Base-by-base conservation (phyloP, 768 basidiomycete genomes). In the Brasilioporus rufonigricans region DNA sequence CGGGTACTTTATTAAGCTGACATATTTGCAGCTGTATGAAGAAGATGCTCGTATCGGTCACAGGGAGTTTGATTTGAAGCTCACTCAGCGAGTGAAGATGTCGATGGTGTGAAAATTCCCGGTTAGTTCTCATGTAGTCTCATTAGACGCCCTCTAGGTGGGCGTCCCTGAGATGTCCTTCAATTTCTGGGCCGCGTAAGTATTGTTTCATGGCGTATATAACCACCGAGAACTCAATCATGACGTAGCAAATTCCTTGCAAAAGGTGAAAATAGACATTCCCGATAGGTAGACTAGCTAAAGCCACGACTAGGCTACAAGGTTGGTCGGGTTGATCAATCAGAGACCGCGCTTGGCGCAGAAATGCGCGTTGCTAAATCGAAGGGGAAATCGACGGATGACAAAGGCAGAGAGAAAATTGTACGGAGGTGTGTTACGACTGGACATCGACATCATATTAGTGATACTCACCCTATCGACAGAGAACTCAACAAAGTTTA, bases 291-390 rank as follows among this genome's bases (percentile, higher is more conserved):
- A 9, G 6, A 1, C 39, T 36, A 18, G 14, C 47, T 61, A 16
- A 44, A 55, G 45, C 9, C 4, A 35, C 2, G 9, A 11, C 10
- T 24, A 89, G 91, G 92, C 0, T 89, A 94, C 74, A 95, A 95
- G 72, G 92, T 99, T 49, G 97, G 97, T 8, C 86, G 91, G 13
- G 97, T 99, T 18, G 96, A 98, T 65, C 97, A 99, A 71, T 85
- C 88, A 1, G 97, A 99, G 74, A 99, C 97, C 0, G 94, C 94
- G 0, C 85, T 99, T 12, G 97, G 96, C 23, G 93, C 92, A 21
- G 96, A 98, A 71, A 96, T 98, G 91, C 87, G 96, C 27, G 71
- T 89, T 56, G 91, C 91, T 21, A 89, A 89, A 62, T 73, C 72
- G 16, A 77, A 74, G 58, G 73, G 72, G 47, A 80, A 74, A 69